Evolutionary conservation across 164 flowering plant species (phyloP), one percentile per base, ranked within the genome.

Genomic region (Liquidambar formosana): DNA sequence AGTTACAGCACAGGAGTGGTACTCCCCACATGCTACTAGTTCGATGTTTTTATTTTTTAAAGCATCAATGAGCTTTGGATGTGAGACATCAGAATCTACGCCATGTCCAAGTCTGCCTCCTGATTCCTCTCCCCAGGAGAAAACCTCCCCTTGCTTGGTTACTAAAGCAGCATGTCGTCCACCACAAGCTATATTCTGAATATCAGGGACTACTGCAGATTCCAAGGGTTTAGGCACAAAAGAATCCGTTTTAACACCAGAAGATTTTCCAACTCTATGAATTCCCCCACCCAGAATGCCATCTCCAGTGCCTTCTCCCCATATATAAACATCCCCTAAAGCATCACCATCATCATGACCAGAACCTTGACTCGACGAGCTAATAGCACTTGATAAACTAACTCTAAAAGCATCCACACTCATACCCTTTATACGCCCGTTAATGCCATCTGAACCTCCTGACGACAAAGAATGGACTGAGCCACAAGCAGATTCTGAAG

Each of bases 41-140:
- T 57, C 60, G 22, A 57, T 16, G 11, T 57, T 57, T 10, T 28
- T 1, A 57, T 9, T 15, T 8, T 12, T 15, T 8, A 57, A 12
- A 25, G 60, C 10, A 18, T 57, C 60, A 57, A 57, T 15, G 1
- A 57, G 60, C 2, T 15, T 11, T 6, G 60, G 60, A 8, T 26
- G 33, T 3, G 25, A 9, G 10, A 57, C 60, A 57, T 57, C 60
- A 9, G 10, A 10, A 11, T 15, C 60, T 9, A 57, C 60, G 22
- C 60, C 60, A 12, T 57, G 60, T 22, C 60, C 60, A 57, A 57
- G 60, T 28, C 33, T 18, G 10, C 60, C 60, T 57, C 33, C 60
- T 18, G 27, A 57, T 25, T 57, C 60, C 25, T 57, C 60, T 2
- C 60, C 56, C 60, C 60, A 57, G 10, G 60, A 9, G 33, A 57